A percentile compares a stretch with the other conserved stretches of the same genome.
Conservation (phyloP, 805 yeast species). For the Lipomyces mesembrius region DNA sequence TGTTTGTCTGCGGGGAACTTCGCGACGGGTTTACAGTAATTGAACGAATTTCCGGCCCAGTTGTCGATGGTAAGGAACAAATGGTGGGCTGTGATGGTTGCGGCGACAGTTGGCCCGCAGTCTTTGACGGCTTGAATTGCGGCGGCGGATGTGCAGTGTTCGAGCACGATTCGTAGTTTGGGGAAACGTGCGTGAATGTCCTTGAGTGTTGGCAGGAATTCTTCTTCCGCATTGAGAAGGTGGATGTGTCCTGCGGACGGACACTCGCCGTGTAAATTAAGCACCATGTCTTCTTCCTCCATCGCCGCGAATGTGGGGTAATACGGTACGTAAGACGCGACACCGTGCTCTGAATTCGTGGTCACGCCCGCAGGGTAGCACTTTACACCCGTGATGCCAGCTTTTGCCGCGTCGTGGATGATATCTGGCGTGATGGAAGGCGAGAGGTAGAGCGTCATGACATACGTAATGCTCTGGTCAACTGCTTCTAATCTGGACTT, state of each 20-base stretch:
- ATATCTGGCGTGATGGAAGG: conserved; percentile 83
- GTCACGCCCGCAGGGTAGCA: conserved; percentile 99
- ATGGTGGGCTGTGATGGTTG: conserved; percentile 96
- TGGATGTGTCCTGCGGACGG: conserved; percentile 80
- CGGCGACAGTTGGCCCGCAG: conserved; percentile 80
- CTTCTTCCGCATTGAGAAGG: conserved; percentile 91
- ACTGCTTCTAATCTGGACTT: conserved; percentile 63
- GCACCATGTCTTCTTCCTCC: conserved; percentile 75
- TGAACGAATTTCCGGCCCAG: conserved; percentile 96
- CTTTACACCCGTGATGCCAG: conserved; percentile 80
- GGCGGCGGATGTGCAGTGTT: conserved; percentile 91
- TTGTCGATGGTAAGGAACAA: conserved; percentile 83
- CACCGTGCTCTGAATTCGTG: conserved; percentile 91
- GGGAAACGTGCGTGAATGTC: conserved; percentile 85
- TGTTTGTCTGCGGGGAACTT: conserved; percentile 83
- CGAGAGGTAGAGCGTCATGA: conserved; percentile 87
- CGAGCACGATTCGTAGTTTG: conserved; percentile 79
- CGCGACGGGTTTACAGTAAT: conserved; percentile 98
- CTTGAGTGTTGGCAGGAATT: conserved; percentile 84
- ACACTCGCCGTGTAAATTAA: conserved; percentile 95
- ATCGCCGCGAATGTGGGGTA: conserved; percentile 89
- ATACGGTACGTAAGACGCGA: conserved; percentile 84
- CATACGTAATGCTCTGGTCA: conserved; percentile 81
- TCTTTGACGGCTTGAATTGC: conserved; percentile 78
- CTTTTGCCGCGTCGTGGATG: conserved; percentile 73